Percentiles rank a stretch among this genome's conserved stretches.
phyloP scores from a whole-genome alignment of 2,329 filamentous ascomycete genomes.

The Colletotrichum orbiculare region DNA sequence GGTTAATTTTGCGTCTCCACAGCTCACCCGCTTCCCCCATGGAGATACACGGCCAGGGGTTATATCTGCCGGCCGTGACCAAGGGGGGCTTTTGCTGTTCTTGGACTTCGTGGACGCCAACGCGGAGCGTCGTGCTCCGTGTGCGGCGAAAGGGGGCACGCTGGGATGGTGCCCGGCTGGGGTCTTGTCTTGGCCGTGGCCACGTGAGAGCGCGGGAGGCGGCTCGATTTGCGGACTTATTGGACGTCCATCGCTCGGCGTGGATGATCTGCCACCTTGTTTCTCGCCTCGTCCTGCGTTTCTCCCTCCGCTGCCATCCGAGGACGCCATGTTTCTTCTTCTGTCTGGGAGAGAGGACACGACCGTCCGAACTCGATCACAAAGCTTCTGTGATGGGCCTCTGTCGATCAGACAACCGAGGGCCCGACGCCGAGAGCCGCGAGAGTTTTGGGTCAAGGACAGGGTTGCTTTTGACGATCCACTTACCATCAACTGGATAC shows the following conservation, averaged over 20 bases:
- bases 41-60: slow-evolving; percentile 3
- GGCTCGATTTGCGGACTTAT: slow-evolving; percentile 9
- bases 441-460: slow-evolving; percentile 20
- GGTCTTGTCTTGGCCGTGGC: background rate
- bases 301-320: background rate
- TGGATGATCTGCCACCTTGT: background rate
- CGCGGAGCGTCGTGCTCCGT: slow-evolving; percentile 28
- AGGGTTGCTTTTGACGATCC: background rate
- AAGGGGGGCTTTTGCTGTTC: slow-evolving; percentile 12
- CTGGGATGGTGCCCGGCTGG: background rate
- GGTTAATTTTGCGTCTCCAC: slow-evolving; percentile 24
- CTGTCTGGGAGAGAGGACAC: background rate
- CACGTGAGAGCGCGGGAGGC: background rate
- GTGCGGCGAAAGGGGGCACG: slow-evolving; percentile 15
- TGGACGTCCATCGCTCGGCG: background rate
- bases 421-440: slow-evolving; percentile 8
- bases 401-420: background rate
- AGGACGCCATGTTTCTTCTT: background rate
- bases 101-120: background rate
- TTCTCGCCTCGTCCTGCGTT: background rate
- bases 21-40: slow-evolving; percentile 9
- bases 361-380: slow-evolving; percentile 18
- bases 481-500: slow-evolving; percentile 17
- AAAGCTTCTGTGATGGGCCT: slow-evolving; percentile 6
- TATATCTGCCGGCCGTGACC: slow-evolving; percentile 14